A percentile compares a stretch with the other conserved stretches of the same genome.
Conservation (phyloP, 495 filamentous ascomycete genomes). For the Tetracladium setigerum region DNA sequence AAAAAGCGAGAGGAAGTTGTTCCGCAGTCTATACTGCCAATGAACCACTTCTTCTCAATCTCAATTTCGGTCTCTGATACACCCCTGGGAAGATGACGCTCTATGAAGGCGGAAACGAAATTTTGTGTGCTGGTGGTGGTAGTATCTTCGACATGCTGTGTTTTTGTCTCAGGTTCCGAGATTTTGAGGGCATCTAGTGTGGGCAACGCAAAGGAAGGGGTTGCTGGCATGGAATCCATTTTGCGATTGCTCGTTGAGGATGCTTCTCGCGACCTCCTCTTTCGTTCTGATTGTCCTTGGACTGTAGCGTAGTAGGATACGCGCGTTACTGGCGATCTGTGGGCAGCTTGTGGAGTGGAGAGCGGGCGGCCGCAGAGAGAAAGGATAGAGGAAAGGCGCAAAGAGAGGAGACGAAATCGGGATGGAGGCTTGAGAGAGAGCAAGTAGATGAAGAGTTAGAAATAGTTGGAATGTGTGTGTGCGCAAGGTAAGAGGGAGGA, state of each 20-base stretch:
- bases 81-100: slow-evolving; percentile 16
- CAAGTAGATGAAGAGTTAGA: no score
- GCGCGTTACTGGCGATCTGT: no score
- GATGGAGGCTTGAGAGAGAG: no score
- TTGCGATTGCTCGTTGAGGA: neutral
- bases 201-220: neutral
- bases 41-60: slow-evolving; percentile 29
- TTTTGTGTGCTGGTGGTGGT: neutral
- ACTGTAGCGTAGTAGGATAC: no score
- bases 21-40: slow-evolving; percentile 76
- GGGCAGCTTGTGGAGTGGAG: neutral
- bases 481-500: no score
- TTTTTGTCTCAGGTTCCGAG: slow-evolving; percentile 13
- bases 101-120: neutral
- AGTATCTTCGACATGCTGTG: slow-evolving; percentile 19
- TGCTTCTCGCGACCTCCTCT: neutral
- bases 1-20: slow-evolving; percentile 91
- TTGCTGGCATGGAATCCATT: slow-evolving; percentile 19
- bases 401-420: no score
- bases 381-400: neutral
- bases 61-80: slow-evolving; percentile 17
- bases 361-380: neutral
- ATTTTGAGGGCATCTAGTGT: slow-evolving; percentile 12
- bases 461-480: no score
- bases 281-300: no score